Percentiles rank a stretch among this genome's conserved stretches.
phyloP scores from a whole-genome alignment of 495 filamentous ascomycete genomes.

The Tricharina praecox region DNA sequence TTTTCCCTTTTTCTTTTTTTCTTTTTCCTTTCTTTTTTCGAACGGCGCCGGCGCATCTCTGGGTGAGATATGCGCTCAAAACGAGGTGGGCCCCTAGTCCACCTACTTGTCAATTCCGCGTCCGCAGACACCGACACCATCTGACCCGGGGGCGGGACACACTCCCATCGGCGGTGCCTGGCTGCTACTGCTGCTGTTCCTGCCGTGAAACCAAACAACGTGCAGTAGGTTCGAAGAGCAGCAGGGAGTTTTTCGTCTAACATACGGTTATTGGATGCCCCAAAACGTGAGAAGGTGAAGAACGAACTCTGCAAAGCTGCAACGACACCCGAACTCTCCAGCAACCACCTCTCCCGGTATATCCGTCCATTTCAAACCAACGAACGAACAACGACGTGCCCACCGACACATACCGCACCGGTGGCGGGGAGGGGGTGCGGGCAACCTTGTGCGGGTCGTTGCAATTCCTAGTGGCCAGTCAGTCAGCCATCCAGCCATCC shows the following conservation, averaged over 20 bases:
- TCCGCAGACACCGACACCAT: neutral
- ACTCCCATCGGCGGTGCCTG: too few relatives aligned
- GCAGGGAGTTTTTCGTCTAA: neutral
- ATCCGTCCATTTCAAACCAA: too few relatives aligned
- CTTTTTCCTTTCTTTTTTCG: too few relatives aligned
- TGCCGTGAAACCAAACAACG: constrained; percentile 5
- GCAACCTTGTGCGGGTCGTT: neutral
- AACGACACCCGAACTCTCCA: neutral
- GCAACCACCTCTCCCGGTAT: neutral
- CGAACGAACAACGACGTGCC: too few relatives aligned
- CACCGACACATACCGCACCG: too few relatives aligned
- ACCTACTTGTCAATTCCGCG: neutral
- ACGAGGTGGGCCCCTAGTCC: too few relatives aligned
- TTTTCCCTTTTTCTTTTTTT: too few relatives aligned
- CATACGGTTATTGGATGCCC: neutral
- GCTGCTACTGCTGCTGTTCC: too few relatives aligned
- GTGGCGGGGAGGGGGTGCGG: neutral
- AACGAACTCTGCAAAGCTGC: neutral
- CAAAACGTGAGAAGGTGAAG: neutral
- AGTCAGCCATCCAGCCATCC: neutral
- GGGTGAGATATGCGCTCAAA: constrained; percentile 8
- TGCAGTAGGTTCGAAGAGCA: neutral
- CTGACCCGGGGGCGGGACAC: neutral
- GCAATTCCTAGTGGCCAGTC: neutral
- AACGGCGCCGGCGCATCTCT: too few relatives aligned